phyloP scores from a whole-genome alignment of 2,329 filamentous ascomycete genomes.

The Shiraia sp. region DNA sequence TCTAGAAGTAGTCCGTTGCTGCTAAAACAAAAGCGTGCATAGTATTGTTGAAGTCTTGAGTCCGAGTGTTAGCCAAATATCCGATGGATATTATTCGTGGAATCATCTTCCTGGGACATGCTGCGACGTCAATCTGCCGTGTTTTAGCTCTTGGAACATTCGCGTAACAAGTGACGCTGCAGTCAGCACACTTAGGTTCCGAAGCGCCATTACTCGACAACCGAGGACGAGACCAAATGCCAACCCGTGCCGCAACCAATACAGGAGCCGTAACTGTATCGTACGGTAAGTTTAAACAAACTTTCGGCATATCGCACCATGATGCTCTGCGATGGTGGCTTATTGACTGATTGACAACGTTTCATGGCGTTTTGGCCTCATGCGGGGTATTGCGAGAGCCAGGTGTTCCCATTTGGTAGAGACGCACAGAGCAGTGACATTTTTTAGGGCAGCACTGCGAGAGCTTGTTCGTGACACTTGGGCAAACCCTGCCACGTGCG shows the following conservation, averaged over 20 bases:
- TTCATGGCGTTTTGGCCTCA: constrained; percentile 6
- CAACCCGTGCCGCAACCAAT: constrained; percentile 4
- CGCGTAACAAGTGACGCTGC: constrained; percentile 3
- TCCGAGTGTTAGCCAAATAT: no score
- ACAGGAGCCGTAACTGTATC: no score
- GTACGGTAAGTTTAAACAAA: constrained; percentile 14
- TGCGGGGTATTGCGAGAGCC: constrained; percentile 11
- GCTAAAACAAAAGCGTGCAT: no score
- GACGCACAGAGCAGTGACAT: no score
- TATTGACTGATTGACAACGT: constrained; percentile 9
- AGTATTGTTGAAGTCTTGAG: no score
- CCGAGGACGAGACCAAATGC: constrained; percentile 6
- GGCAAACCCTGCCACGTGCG: constrained; percentile 14
- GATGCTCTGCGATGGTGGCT: constrained; percentile 10
- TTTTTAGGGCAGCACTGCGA: constrained; percentile 8
- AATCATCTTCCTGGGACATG: no score
- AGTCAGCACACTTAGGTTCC: constrained; percentile 12
- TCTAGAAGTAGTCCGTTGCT: no score
- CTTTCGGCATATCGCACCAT: constrained; percentile 15
- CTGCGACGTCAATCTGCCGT: no score
- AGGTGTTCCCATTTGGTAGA: no score
- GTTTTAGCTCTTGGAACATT: background rate
- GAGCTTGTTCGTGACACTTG: constrained; percentile 7
- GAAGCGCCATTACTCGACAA: constrained; percentile 2
- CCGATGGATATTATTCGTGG: no score